Conservation (phyloP, 2,329 filamentous ascomycete species). For the Tolypocladium inflatum region DNA sequence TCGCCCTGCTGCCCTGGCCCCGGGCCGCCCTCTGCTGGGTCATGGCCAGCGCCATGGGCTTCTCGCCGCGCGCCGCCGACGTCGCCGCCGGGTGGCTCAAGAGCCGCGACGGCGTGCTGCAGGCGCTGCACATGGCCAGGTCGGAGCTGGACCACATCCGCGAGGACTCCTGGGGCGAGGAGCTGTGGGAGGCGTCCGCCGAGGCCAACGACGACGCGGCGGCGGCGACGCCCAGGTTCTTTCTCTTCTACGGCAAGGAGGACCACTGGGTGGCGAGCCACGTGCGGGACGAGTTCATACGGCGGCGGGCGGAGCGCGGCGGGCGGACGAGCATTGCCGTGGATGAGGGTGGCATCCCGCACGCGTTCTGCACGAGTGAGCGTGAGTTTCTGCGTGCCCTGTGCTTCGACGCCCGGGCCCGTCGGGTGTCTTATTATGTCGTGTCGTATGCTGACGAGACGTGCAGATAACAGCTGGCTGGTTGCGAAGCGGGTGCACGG, state of each 20-base stretch:
- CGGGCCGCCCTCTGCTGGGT: constrained; percentile 29
- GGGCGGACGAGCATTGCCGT: constrained; percentile 39
- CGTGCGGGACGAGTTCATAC: constrained; percentile 47
- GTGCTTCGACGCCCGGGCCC: not conserved
- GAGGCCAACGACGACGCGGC: constrained; percentile 5
- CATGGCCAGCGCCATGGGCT: constrained; percentile 32
- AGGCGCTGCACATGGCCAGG: constrained; percentile 48
- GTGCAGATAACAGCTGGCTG: constrained; percentile 15
- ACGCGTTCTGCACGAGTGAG: constrained; percentile 46
- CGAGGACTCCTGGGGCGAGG: constrained; percentile 49
- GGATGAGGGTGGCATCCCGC: constrained; percentile 45
- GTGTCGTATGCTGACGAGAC: constrained; percentile 1
- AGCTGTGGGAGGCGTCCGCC: constrained; percentile 40
- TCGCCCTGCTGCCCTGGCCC: constrained; percentile 33
- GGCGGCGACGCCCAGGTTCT: constrained; percentile 35
- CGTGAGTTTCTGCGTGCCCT: constrained; percentile 15
- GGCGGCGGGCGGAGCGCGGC: constrained; percentile 24
- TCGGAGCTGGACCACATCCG: constrained; percentile 51
- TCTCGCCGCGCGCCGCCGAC: constrained; percentile 37
- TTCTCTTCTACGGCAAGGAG: constrained; percentile 48
- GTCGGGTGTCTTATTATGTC: not conserved
- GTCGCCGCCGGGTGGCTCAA: constrained; percentile 45
- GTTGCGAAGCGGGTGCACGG: constrained; percentile 18
- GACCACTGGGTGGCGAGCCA: constrained; percentile 55
- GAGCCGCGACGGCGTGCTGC: constrained; percentile 47